Evolutionary conservation across 352 stramenopile species (phyloP).

Genomic region (Phytopythium boreale): DNA sequence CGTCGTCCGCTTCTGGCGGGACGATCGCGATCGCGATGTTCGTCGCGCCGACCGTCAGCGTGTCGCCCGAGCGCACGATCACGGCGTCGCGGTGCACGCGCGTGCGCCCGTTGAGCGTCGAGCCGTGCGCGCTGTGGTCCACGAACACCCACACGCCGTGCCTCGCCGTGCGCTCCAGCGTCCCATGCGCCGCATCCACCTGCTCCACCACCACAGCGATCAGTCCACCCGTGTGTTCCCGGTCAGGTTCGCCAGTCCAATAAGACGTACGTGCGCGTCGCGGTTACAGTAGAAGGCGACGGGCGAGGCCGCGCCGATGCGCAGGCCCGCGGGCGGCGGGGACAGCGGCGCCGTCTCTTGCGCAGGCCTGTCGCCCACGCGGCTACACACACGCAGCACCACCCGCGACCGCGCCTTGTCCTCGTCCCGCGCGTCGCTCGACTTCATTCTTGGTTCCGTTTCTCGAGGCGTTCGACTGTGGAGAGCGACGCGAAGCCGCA

Average conservation of each 20-base stretch:
- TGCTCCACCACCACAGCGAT: background rate
- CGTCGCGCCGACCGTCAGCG: conserved; percentile 47
- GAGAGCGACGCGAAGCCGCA: background rate
- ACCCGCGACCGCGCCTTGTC: background rate
- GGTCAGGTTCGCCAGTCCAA: too few species aligned
- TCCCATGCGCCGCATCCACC: conserved; percentile 37
- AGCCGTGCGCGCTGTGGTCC: conserved; percentile 61
- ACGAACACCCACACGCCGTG: conserved; percentile 73
- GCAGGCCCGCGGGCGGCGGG: background rate
- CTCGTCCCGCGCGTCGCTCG: background rate
- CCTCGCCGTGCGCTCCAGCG: conserved; percentile 42
- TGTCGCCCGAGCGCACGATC: conserved; percentile 57
- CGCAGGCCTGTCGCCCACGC: background rate
- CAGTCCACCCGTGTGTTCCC: background rate
- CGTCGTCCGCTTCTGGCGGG: conserved; percentile 1
- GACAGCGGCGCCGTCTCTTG: conserved; percentile 7
- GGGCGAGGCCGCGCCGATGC: conserved; percentile 5
- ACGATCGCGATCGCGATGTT: conserved; percentile 45
- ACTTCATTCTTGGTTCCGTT: background rate
- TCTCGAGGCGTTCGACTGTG: background rate
- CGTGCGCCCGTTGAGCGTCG: conserved; percentile 34
- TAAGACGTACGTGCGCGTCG: background rate
- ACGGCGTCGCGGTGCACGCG: conserved; percentile 46
- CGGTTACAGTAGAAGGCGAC: conserved; percentile 7
- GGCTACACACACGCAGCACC: conserved; percentile 1